phyloP scores from a whole-genome alignment of 2,329 filamentous ascomycete species.

The Coniella vitis region DNA sequence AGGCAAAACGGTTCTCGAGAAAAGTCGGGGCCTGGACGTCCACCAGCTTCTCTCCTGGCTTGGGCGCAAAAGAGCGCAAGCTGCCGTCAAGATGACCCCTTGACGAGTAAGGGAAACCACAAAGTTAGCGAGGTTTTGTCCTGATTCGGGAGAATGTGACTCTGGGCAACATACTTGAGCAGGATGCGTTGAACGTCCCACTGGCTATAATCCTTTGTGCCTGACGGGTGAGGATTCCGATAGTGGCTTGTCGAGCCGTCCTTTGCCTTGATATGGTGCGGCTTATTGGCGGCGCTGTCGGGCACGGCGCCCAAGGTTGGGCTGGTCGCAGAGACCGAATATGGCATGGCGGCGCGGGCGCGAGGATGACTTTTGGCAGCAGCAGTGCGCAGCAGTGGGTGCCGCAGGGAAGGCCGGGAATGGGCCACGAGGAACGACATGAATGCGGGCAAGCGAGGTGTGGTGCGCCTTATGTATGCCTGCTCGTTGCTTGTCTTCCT shows the following conservation, averaged over 20 bases:
- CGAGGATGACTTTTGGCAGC: not conserved
- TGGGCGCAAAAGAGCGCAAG: constrained; percentile 49
- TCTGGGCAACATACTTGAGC: constrained; percentile 26
- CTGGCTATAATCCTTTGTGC: constrained; percentile 17
- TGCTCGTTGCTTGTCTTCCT: too few relatives aligned
- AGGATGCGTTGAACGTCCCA: constrained; percentile 26
- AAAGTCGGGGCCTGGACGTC: constrained; percentile 62
- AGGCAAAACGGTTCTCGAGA: constrained; percentile 50
- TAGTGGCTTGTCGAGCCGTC: constrained; percentile 37
- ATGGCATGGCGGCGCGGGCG: not conserved
- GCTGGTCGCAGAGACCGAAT: constrained; percentile 28
- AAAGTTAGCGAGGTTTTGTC: constrained; percentile 1
- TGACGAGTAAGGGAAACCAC: not conserved
- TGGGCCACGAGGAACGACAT: too few relatives aligned
- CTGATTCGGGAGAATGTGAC: too few relatives aligned
- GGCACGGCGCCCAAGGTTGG: constrained; percentile 30
- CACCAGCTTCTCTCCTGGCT: constrained; percentile 50
- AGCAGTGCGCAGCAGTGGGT: too few relatives aligned
- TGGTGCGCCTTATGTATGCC: too few relatives aligned
- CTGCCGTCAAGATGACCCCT: constrained; percentile 26
- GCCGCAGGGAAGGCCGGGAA: too few relatives aligned
- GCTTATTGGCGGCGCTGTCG: constrained; percentile 35
- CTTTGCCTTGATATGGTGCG: constrained; percentile 40
- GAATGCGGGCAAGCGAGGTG: too few relatives aligned
- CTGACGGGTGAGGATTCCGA: constrained; percentile 46